Evolutionary conservation across 306 rosid species (phyloP).

Genomic region (Cicer cuneatum): DNA sequence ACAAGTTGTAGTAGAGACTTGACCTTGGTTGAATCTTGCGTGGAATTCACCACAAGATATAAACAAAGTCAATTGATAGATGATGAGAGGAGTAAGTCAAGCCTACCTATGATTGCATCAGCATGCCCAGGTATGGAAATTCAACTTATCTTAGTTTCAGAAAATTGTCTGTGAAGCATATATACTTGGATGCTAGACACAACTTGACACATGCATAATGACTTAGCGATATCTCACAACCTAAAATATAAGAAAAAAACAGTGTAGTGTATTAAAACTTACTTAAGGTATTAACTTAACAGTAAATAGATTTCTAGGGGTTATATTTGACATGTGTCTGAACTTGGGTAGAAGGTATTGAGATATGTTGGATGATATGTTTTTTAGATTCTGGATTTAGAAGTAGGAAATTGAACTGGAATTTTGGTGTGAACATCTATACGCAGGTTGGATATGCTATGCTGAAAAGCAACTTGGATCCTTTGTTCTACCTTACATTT

Average conservation of each 20-base stretch:
- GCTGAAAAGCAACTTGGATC: slow-evolving; percentile 97
- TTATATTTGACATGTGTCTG: neutral
- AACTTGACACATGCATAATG: slow-evolving; percentile 3
- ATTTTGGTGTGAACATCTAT: slow-evolving; percentile 23
- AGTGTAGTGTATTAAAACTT: neutral
- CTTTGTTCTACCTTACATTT: slow-evolving; percentile 79
- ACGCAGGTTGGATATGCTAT: slow-evolving; percentile 97
- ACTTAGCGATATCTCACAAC: neutral
- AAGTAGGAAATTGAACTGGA: slow-evolving; percentile 27
- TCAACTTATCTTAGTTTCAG: slow-evolving; percentile 31
- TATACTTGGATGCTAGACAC: slow-evolving; percentile 24
- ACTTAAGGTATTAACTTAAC: neutral
- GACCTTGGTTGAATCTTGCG: slow-evolving; percentile 81
- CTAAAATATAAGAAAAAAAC: neutral
- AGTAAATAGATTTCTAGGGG: neutral
- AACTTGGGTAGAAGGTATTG: slow-evolving; percentile 10
- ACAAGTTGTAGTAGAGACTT: slow-evolving; percentile 93
- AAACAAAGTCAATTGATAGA: slow-evolving; percentile 57
- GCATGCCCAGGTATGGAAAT: slow-evolving; percentile 89
- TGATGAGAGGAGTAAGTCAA: slow-evolving; percentile 55
- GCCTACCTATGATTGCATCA: slow-evolving; percentile 89
- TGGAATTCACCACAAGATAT: slow-evolving; percentile 80
- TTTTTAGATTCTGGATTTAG: neutral
- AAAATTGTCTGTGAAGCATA: slow-evolving; percentile 29
- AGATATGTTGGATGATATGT: slow-evolving; percentile 27